Percentiles rank a stretch among this genome's conserved stretches.
phyloP scores from a whole-genome alignment of 2,329 filamentous ascomycete species.

The Blastomyces silverae region DNA sequence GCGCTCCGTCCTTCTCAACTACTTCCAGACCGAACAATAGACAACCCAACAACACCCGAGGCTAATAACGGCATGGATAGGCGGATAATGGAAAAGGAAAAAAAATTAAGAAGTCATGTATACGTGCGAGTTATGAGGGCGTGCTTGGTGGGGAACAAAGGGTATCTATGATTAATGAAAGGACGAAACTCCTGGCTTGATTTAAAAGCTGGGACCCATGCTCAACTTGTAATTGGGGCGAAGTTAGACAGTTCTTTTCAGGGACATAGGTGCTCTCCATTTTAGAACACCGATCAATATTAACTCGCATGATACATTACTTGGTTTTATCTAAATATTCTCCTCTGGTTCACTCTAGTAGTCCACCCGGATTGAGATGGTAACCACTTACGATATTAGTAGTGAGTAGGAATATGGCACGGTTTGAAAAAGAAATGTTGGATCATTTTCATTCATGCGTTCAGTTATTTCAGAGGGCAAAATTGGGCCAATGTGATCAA shows the following conservation, averaged over 20 bases:
- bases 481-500: not conserved
- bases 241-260: not conserved
- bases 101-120: not conserved
- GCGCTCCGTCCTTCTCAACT: constrained; percentile 98
- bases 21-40: constrained; percentile 82
- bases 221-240: too few species aligned
- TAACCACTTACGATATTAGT: not conserved
- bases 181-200: not conserved
- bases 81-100: not conserved
- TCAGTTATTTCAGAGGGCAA: not conserved
- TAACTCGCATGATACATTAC: not conserved
- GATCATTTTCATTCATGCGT: not conserved
- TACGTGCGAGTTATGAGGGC: not conserved
- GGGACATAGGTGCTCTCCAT: not conserved
- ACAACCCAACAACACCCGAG: constrained; percentile 18
- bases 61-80: not conserved
- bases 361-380: not conserved
- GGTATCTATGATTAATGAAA: not conserved
- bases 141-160: not conserved
- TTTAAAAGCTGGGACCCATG: not conserved
- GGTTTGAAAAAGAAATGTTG: not conserved
- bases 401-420: not conserved
- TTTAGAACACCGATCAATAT: not conserved
- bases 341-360: not conserved
- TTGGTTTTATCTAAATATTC: not conserved